These are phyloP conservation scores for Fistulinella prunicolor DNA, from an alignment of 768 basidiomycete species.

Conservation along the genomic window DNA sequence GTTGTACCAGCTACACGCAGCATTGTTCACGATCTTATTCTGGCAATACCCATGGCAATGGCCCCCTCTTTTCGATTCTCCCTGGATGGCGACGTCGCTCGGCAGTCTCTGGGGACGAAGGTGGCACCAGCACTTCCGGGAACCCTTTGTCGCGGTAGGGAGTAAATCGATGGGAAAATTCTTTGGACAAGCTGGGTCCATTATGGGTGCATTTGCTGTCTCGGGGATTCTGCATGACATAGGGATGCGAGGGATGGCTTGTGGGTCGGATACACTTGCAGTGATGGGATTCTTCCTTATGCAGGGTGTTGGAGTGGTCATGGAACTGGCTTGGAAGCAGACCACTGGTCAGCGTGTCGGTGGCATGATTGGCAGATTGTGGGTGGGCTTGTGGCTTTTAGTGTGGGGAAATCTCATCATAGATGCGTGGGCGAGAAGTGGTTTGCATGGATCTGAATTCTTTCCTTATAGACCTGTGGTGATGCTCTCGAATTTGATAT, in stretches of 20 bases:
- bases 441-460: slow-evolving; percentile 16
- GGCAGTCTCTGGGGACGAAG: slow-evolving; percentile 56
- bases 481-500: slow-evolving; percentile 14
- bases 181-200: slow-evolving; percentile 47
- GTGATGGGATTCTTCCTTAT: slow-evolving; percentile 55
- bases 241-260: slow-evolving; percentile 57
- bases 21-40: slow-evolving; percentile 46
- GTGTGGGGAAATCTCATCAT: slow-evolving; percentile 47
- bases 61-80: slow-evolving; percentile 61
- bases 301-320: slow-evolving; percentile 49
- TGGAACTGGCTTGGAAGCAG: slow-evolving; percentile 48
- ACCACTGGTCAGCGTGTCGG: slow-evolving; percentile 43
- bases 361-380: slow-evolving; percentile 50
- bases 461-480: slow-evolving; percentile 19
- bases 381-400: slow-evolving; percentile 48
- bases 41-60: slow-evolving; percentile 50
- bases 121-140: slow-evolving; percentile 73
- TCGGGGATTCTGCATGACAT: slow-evolving; percentile 62
- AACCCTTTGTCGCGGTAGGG: slow-evolving; percentile 53
- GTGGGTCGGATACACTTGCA: slow-evolving; percentile 42
- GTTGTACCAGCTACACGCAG: slow-evolving; percentile 40
- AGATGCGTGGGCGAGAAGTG: slow-evolving; percentile 38
- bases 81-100: slow-evolving; percentile 59
- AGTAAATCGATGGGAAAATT: slow-evolving; percentile 42
- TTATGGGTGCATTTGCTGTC: slow-evolving; percentile 57